Conservation (phyloP, 208 protist genomes). For the Herpetomonas samuelpessoai region DNA sequence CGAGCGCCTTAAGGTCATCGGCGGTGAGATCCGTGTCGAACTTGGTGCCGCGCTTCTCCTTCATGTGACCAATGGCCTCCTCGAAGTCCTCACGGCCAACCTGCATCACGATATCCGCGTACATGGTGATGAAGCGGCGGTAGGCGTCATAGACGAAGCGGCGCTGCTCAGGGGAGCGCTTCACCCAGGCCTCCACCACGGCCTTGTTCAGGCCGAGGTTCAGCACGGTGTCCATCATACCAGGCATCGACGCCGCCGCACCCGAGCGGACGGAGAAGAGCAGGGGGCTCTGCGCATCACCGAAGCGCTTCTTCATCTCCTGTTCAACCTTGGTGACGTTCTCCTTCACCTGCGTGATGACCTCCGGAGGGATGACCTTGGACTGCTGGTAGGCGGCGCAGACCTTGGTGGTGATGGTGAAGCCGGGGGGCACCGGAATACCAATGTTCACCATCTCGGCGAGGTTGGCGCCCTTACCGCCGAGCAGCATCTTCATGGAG, state of each 20-base stretch:
- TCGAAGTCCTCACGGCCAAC: slow-evolving; percentile 88
- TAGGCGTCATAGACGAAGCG: slow-evolving; percentile 96
- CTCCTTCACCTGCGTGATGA: slow-evolving; percentile 63
- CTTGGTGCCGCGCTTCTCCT: slow-evolving; percentile 60
- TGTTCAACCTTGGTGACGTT: slow-evolving; percentile 77
- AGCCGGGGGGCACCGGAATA: slow-evolving; percentile 92
- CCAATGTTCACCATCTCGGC: slow-evolving; percentile 92
- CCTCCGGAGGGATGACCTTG: slow-evolving; percentile 50
- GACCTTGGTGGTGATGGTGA: slow-evolving; percentile 92
- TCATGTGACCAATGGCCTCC: slow-evolving; percentile 70
- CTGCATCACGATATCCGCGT: slow-evolving; percentile 92
- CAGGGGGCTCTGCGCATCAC: slow-evolving; percentile 78
- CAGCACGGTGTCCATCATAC: slow-evolving; percentile 96
- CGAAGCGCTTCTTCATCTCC: slow-evolving; percentile 84
- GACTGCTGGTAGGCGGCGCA: slow-evolving; percentile 77
- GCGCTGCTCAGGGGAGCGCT: slow-evolving; percentile 46
- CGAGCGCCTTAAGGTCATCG: slow-evolving; percentile 73
- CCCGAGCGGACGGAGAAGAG: slow-evolving; percentile 94
- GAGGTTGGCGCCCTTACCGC: slow-evolving; percentile 94
- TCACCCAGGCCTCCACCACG: slow-evolving; percentile 73
- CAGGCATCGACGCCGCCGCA: slow-evolving; percentile 94
- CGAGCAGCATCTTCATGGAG: slow-evolving; percentile 90
- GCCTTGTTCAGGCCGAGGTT: slow-evolving; percentile 94
- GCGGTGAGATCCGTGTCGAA: slow-evolving; percentile 88
- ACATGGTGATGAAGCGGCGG: slow-evolving; percentile 95